Conservation (phyloP, 768 basidiomycete species). For the Suillus weaverae region DNA sequence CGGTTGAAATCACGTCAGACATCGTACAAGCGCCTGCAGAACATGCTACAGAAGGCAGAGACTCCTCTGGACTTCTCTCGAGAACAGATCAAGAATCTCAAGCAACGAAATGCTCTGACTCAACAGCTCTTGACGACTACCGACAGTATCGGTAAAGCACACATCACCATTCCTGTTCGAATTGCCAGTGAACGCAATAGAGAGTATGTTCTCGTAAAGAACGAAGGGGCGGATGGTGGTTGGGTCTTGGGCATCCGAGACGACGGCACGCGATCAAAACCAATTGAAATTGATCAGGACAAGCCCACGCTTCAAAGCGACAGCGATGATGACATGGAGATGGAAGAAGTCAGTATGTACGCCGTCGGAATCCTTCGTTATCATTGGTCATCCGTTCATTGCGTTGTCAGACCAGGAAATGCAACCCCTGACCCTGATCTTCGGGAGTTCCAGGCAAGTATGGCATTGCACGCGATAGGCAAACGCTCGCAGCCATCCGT, state of each 20-base stretch:
- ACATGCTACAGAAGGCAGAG: constrained; percentile 76
- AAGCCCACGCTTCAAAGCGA: constrained; percentile 36
- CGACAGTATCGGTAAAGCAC: constrained; percentile 87
- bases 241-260: constrained; percentile 95
- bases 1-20: constrained; percentile 93
- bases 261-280: constrained; percentile 79
- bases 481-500: constrained; percentile 41
- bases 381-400: constrained; percentile 15
- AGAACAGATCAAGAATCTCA: constrained; percentile 89
- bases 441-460: constrained; percentile 57
- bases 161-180: constrained; percentile 87
- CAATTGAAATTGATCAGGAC: constrained; percentile 84
- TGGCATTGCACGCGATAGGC: constrained; percentile 61
- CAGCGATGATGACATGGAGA: constrained; percentile 57
- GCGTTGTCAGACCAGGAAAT: constrained; percentile 30
- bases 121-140: constrained; percentile 92
- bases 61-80: constrained; percentile 96
- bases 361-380: constrained; percentile 20
- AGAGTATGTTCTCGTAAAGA: constrained; percentile 94
- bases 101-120: constrained; percentile 86
- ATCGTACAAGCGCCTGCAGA: constrained; percentile 86
- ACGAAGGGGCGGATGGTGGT: constrained; percentile 82
- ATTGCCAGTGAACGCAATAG: constrained; percentile 95
- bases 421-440: constrained; percentile 57
- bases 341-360: constrained; percentile 81